These are phyloP conservation scores for Moniliophthora roreri DNA, from an alignment of 1,284 basidiomycete genomes.

Conservation along the genomic window DNA sequence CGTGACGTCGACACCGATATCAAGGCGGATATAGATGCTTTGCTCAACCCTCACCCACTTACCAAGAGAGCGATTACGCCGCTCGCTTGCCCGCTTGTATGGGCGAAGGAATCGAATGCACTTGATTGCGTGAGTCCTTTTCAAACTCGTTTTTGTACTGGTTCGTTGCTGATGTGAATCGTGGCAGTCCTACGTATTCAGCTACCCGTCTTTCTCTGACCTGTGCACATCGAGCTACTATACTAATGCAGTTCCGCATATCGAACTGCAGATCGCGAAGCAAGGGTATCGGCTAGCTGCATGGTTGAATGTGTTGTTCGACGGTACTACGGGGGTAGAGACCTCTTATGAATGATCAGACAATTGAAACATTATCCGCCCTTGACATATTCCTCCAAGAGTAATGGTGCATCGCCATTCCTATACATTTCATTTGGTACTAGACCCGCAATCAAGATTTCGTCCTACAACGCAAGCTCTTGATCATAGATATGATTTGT, in stretches of 20 bases:
- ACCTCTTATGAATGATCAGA: no score
- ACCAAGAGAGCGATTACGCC: slow-evolving; percentile 31
- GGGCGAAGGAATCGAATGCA: slow-evolving; percentile 51
- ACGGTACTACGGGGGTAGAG: slow-evolving; percentile 20
- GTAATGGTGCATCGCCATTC: no score
- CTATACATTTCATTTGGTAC: no score
- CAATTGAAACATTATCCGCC: no score
- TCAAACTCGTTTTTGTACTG: not conserved
- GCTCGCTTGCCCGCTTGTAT: slow-evolving; percentile 47
- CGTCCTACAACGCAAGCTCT: no score
- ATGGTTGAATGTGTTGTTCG: slow-evolving; percentile 55
- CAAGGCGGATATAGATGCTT: slow-evolving; percentile 3
- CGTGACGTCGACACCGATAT: slow-evolving; percentile 34
- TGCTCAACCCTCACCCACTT: slow-evolving; percentile 1
- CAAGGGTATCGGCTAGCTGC: slow-evolving; percentile 54
- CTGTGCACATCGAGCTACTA: slow-evolving; percentile 50
- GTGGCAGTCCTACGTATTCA: slow-evolving; percentile 46
- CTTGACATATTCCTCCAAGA: no score
- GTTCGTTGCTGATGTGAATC: slow-evolving; percentile 1
- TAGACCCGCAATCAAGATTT: no score
- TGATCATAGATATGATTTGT: no score
- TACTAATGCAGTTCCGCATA: slow-evolving; percentile 45
- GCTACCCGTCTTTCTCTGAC: slow-evolving; percentile 41
- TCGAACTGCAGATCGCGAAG: slow-evolving; percentile 55
- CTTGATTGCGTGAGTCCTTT: slow-evolving; percentile 54